Evolutionary conservation across 352 stramenopile species (phyloP).

Genomic region (Peronospora farinosa): DNA sequence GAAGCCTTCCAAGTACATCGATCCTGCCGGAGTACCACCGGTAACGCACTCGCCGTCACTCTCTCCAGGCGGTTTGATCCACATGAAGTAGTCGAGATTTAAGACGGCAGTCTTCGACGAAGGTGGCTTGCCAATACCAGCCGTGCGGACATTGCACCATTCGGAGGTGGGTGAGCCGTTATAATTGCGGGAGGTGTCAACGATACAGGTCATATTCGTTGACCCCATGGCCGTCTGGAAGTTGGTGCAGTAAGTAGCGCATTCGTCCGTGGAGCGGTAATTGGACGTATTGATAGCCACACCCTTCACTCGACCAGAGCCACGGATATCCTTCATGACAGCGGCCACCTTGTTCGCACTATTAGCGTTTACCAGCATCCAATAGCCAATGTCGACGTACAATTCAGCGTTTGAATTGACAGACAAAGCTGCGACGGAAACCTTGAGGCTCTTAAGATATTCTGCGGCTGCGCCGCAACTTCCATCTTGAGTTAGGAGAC

Average conservation of each 20-base stretch:
- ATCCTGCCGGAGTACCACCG: constrained; percentile 34
- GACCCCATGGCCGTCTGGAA: constrained; percentile 27
- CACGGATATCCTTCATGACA: constrained; percentile 23
- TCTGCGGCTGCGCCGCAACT: constrained; percentile 34
- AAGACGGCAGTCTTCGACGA: constrained; percentile 38
- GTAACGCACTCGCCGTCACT: constrained; percentile 48
- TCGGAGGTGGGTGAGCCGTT: constrained; percentile 22
- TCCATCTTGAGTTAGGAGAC: constrained; percentile 37
- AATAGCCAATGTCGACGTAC: constrained; percentile 59
- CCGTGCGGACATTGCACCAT: constrained; percentile 48
- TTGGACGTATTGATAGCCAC: constrained; percentile 69
- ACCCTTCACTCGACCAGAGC: constrained; percentile 32
- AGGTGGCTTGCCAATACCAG: constrained; percentile 40
- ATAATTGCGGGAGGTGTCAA: constrained; percentile 53
- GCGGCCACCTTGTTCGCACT: constrained; percentile 21
- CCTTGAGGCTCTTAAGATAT: constrained; percentile 47
- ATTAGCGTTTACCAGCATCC: constrained; percentile 34
- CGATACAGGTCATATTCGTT: constrained; percentile 41
- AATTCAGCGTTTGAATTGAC: constrained; percentile 50
- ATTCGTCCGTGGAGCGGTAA: constrained; percentile 53
- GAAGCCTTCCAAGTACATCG: constrained; percentile 57
- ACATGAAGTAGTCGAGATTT: constrained; percentile 71
- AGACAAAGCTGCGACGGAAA: constrained; percentile 36
- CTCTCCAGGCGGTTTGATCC: constrained; percentile 63
- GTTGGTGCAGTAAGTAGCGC: constrained; percentile 38